Base-by-base conservation (phyloP, 352 stramenopile species). In the Globisporangium orthogonon region DNA sequence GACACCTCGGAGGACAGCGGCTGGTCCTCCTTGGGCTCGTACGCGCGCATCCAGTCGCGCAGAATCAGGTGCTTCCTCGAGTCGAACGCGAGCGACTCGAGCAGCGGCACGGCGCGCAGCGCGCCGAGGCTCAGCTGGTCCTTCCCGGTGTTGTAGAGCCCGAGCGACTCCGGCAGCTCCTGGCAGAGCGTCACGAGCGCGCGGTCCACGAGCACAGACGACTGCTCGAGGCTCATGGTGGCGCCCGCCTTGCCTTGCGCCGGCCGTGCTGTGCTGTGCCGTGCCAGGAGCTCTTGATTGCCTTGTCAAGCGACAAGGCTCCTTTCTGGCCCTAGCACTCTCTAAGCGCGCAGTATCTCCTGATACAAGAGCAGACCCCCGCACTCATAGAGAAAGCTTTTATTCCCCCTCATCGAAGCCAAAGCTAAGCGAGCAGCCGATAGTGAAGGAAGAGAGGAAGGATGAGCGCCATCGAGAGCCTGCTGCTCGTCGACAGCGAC, bases 161-260 rank as follows among this genome's bases (percentile, higher is more conserved):
- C 79, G 18, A 92, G 62, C 11, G 78, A 87, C 70, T 92, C 83
- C n/a, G 83, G 83, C 52, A 92, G 70, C 56, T 89, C 76, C 30
- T 60, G 50, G 57, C 79, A 92, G 45, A 92, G 69, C 62, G 83
- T 92, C 60, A 92, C 79, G 1, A 92, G 70, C 55, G 79, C 76
- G 48, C 83, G 79, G 65, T 92, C 83, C 62, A 92, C 73, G 17
- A 92, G 69, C 56, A 86, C 71, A 10, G 69, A 72, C 10, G 79
- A 86, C 65, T 92, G 77, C 15, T 86, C 66, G 46, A 92, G 53
- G 61, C 80, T 85, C 78, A 91, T 91, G 2, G 35, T 28, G 6
- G 33, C 33, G 23, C 23, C 23, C 23, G 23, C 23, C 23, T 23
- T 23, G 23, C 23, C 23, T 23, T 23, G 23, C 23, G 23, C 23